Percentiles rank a stretch among this genome's conserved stretches.
These are phyloP conservation scores for Coemansia sp. DNA, from an alignment of 192 early-diverging fungal species.

Conservation along the genomic window DNA sequence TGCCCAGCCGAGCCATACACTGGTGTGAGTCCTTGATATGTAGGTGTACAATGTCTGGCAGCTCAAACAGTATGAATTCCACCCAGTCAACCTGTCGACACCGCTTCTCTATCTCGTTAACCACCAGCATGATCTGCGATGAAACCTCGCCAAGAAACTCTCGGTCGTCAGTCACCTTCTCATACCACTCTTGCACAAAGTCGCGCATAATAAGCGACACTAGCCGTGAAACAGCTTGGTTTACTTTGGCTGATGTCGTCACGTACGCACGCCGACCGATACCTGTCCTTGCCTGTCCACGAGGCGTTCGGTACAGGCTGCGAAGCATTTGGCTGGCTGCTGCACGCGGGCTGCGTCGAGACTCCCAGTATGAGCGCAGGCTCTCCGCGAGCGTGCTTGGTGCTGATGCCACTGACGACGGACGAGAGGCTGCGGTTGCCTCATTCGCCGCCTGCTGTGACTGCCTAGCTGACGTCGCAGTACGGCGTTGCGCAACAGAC, in stretches of 20 bases:
- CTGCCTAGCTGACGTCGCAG: conserved; percentile 11
- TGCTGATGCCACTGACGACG: conserved; percentile 37
- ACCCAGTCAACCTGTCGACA: conserved; percentile 46
- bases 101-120: conserved; percentile 42
- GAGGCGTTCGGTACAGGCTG: conserved; percentile 24
- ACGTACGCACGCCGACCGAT: conserved; percentile 17
- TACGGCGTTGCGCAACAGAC: not conserved
- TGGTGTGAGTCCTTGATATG: conserved; percentile 50
- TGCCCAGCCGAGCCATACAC: conserved; percentile 45
- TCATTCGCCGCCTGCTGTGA: conserved; percentile 4
- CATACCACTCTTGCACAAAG: conserved; percentile 52
- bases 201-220: conserved; percentile 41
- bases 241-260: conserved; percentile 22
- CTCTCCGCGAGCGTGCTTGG: conserved; percentile 52
- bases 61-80: conserved; percentile 44
- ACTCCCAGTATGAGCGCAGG: conserved; percentile 51
- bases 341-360: conserved; percentile 32
- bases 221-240: conserved; percentile 32
- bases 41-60: conserved; percentile 46
- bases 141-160: conserved; percentile 40
- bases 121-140: conserved; percentile 34
- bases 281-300: not conserved
- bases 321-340: conserved; percentile 25
- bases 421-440: conserved; percentile 21
- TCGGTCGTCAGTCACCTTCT: conserved; percentile 48